phyloP scores from a whole-genome alignment of 129 eudicot genomes.

The Flaveria trinervia region DNA sequence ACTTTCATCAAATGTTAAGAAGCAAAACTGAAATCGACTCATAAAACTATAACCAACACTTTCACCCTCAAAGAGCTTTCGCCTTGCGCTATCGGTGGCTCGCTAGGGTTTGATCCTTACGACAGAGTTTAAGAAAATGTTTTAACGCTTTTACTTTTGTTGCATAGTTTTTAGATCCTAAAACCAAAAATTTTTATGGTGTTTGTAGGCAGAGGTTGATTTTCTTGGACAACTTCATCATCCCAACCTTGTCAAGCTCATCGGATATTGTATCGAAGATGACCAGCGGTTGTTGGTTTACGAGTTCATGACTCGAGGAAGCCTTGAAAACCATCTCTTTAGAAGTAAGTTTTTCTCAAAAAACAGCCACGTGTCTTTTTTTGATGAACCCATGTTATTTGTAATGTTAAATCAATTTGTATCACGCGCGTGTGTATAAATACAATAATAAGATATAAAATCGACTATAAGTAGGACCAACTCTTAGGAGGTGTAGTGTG shows the following conservation, averaged over 20 bases:
- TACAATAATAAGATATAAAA: neutral
- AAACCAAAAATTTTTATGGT: neutral
- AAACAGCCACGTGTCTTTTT: neutral
- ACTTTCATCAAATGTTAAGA: no score
- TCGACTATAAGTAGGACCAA: no score
- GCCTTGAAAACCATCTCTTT: constrained; percentile 96
- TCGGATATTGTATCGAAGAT: constrained; percentile 91
- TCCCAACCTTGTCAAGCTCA: constrained; percentile 88
- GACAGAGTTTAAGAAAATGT: no score
- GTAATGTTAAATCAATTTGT: neutral
- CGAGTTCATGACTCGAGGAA: constrained; percentile 97
- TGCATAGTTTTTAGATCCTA: neutral
- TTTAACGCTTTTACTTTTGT: no score
- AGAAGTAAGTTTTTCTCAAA: constrained; percentile 58
- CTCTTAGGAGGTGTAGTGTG: no score
- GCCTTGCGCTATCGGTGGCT: no score
- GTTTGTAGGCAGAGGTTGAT: constrained; percentile 88
- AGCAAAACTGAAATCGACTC: no score
- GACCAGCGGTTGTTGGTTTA: constrained; percentile 91
- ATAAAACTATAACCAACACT: neutral
- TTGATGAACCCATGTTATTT: neutral
- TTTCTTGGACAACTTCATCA: constrained; percentile 98
- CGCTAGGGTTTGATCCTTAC: no score
- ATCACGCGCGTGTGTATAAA: neutral
- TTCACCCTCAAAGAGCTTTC: neutral